phyloP scores from a whole-genome alignment of 2,329 filamentous ascomycete species.

The Botryotinia calthae region DNA sequence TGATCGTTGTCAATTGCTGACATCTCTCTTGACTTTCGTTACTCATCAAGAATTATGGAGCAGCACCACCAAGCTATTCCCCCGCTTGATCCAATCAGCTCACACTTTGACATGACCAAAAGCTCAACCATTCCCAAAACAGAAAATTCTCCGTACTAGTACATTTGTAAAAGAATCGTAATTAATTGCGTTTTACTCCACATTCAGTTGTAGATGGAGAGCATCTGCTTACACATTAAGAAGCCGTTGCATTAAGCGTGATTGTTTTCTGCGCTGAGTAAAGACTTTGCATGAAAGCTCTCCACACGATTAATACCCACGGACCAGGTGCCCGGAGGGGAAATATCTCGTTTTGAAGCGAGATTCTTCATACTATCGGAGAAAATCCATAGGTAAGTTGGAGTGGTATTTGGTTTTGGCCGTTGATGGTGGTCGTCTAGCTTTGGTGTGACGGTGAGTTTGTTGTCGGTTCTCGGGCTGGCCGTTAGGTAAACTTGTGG shows the following conservation, averaged over 20 bases:
- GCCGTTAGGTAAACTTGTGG: background rate
- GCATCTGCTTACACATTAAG: background rate
- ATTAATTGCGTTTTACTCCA: background rate
- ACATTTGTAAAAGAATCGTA: background rate
- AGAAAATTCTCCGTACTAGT: background rate
- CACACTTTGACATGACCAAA: too few species aligned
- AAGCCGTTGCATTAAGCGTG: background rate
- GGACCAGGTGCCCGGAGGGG: background rate
- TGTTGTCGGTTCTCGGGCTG: background rate
- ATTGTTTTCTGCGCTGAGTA: background rate
- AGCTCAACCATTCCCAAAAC: background rate
- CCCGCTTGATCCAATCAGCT: background rate
- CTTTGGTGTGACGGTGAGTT: background rate
- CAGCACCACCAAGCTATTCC: background rate
- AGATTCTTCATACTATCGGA: background rate
- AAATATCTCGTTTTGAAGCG: background rate
- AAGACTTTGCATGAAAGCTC: background rate
- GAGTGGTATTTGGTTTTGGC: background rate
- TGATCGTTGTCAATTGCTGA: background rate
- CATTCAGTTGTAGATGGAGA: background rate
- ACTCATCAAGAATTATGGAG: slow-evolving; percentile 5
- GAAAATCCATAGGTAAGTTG: background rate
- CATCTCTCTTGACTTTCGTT: background rate
- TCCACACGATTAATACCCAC: background rate
- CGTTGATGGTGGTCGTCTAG: background rate